Base-by-base conservation (phyloP, 164 flowering plant genomes). In the Piper longum region DNA sequence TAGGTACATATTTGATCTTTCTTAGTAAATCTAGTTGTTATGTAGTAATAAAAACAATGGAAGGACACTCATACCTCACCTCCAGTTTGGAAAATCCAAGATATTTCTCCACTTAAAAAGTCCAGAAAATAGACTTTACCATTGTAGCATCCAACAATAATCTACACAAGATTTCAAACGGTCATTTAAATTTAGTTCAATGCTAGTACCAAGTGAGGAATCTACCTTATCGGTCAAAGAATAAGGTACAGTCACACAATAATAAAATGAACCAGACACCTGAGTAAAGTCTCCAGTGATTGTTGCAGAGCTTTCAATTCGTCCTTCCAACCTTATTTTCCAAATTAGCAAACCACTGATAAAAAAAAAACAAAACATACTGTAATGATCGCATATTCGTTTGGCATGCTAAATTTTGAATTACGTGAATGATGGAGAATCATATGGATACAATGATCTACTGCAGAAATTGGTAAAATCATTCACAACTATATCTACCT, bases 81-180 rank as follows among this genome's bases (percentile, higher is more conserved):
- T 65, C 67, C 60, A 5, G 95, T 86, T 71, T 81, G 84, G 69
- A 92, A 92, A 44, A 70, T 70, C 96, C 96, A 92, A 59, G 73
- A 69, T 66, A 85, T 72, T 54, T 66, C 65, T n/a, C 98, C 98
- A 73, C 70, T 81, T 61, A 62, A 66, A 65, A 81, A 79, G 73
- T 89, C 82, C 61, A 92, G 77, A 77, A 92, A 89, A 71, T 92
- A 89, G 56, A 92, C 76, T 65, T 83, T 87, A 64, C 98, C 98
- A 60, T 75, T 70, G 69, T 86, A 92, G 70, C 98, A 89, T 70
- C 96, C 98, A 74, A 89, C 96, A 17, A 88, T 88, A 66, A 87
- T 85, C 93, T 87, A 67, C 26, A 67, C 57, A 64, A 5, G 45
- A 9, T 59, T 16, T 48, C 59, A 54, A 68, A 36, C 7, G 67